Base-by-base conservation (phyloP, 352 stramenopile species). In the Phytophthora fragariaefolia region DNA sequence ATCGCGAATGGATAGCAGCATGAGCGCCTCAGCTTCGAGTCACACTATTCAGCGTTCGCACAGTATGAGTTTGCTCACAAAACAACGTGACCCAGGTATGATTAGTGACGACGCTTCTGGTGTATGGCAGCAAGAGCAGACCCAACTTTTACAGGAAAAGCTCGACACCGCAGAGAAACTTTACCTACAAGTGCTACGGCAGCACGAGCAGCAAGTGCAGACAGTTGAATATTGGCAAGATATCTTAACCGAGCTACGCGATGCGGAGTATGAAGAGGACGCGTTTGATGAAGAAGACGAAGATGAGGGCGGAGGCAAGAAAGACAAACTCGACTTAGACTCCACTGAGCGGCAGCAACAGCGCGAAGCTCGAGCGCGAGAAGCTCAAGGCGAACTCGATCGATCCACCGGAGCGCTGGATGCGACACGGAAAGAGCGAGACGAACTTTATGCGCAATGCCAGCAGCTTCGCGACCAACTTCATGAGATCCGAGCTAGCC, bases 141-240 rank as follows among this genome's bases (percentile, higher is more conserved):
- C 58, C 15, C 77, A 86, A 62, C 60, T 79, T 9, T 18, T 90
- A 27, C 70, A 82, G 27, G 83, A 92, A 30, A 86, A 89, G 36
- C 77, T 91, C 22, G 81, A 93, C 65, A 77, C 79, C 1, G 71
- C 83, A 13, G 85, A 93, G 68, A 91, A 92, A 60, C 58, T 89
- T 20, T 90, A 93, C 66, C 60, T 85, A 43, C 78, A 91, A 49
- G 84, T 89, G 47, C 53, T 93, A 46, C 75, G 79, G n/a, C 81
- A 91, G 56, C 71, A 87, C 57, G 71, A 90, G 56, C 79, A 89
- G 57, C 82, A 90, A 50, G 78, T 76, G 13, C 77, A 90, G 46
- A 82, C 74, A n/a, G 79, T 83, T 45, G 81, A 87, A 40, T 89
- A 88, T 43, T 73, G 80, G 51, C 77, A 76, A 34, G 80, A 90